Base-by-base conservation (phyloP, 2,329 filamentous ascomycete species). In the Talaromyces sp. region DNA sequence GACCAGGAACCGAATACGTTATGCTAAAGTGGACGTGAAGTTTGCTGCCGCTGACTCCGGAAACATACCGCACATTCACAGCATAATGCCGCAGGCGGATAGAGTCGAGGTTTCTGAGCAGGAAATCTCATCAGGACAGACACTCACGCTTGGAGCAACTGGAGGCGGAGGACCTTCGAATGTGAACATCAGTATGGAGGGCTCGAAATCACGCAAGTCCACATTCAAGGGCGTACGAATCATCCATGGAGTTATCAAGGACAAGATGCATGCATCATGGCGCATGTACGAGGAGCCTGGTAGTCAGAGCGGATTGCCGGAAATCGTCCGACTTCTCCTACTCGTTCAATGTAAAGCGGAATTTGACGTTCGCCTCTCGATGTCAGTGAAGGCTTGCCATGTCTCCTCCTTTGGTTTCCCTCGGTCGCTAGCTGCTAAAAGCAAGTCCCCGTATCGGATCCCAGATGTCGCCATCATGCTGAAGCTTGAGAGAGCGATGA, bases 231-330 rank as follows among this genome's bases (percentile, higher is more conserved):
- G 61, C 7, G 61, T 62, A 17, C 35, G 61, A 6, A 45, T 62
- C 47, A 62, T 62, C 13, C 61, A 62, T 35, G 61, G 61, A 33
- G 61, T 62, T 6, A 49, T 62, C 27, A 62, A 62, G 35, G 61
- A 62, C 33, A 33, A n/a, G n/a, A 56, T 56, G 61, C 61, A 62
- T 45, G 61, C 61, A 25, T 62, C 61, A 3, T 62, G 61, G 61
- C 61, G 61, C 37, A 31, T 62, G 37, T 62, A 62, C 11, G 61
- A 62, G 15, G 61, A 62, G n/a, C 49, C 61, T 1, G 61, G 61
- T 25, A 62, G 61, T 45, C 31, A 62, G 10, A 62, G 61, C 39
- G 61, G 61, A 33, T 56, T 62, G 61, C 61, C 61, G 9, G 61
- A 62, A 56, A 62, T 62, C 27, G 61, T 62, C 2, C 61, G 61